A percentile compares a stretch with the other conserved stretches of the same genome.
Evolutionary conservation across 2,329 filamentous ascomycete genomes (phyloP).

Genomic region (Fusarium algeriense): DNA sequence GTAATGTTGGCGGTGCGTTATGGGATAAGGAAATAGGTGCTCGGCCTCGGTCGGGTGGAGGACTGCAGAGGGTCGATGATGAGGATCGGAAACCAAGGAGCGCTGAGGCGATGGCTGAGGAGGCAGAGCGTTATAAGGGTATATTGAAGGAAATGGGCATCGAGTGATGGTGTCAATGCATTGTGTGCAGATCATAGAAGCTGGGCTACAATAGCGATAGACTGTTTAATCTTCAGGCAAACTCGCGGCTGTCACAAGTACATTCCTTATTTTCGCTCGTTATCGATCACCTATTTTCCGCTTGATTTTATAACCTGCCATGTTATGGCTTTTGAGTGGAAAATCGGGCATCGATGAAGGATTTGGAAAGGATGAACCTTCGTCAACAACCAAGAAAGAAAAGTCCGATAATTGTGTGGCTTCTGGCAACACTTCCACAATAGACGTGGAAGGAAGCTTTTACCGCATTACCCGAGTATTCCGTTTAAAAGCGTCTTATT

Average conservation of each 20-base stretch:
- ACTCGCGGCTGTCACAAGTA: background rate
- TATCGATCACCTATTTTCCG: background rate
- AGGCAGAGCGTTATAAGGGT: slow-evolving; percentile 76
- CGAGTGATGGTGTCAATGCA: slow-evolving; percentile 27
- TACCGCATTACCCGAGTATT: no score
- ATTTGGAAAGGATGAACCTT: background rate
- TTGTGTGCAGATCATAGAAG: slow-evolving; percentile 3
- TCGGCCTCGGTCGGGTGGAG: slow-evolving; percentile 64
- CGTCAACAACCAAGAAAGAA: background rate
- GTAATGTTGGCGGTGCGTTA: slow-evolving; percentile 81
- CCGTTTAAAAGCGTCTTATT: no score
- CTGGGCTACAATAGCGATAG: background rate
- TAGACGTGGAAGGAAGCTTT: background rate
- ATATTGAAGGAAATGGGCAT: slow-evolving; percentile 60
- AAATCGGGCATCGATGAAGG: background rate
- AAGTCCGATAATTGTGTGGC: background rate
- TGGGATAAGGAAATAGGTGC: slow-evolving; percentile 61
- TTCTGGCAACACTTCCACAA: background rate
- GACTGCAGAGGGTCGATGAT: slow-evolving; percentile 79
- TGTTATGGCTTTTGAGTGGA: background rate
- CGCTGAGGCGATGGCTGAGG: slow-evolving; percentile 81
- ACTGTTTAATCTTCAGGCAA: background rate
- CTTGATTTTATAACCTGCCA: background rate
- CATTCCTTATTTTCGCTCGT: no score
- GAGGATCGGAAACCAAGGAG: slow-evolving; percentile 74